Conservation (phyloP, 192 early-diverging fungal species). For the Mortierella antarctica region DNA sequence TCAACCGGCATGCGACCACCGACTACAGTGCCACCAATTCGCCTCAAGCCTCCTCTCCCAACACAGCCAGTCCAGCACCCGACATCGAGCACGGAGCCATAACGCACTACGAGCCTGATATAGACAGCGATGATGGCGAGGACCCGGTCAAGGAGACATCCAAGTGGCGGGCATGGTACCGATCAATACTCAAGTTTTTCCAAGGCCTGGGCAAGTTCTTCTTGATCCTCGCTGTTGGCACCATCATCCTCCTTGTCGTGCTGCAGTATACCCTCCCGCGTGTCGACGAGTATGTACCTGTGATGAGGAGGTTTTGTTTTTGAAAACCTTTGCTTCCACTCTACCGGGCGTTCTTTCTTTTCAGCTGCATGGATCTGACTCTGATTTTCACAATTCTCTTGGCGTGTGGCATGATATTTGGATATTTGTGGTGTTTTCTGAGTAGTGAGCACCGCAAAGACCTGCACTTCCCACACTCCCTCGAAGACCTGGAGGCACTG, state of each 20-base stretch:
- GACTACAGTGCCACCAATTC: no score
- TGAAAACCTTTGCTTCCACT: neutral
- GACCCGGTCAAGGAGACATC: conserved; percentile 6
- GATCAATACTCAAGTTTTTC: conserved; percentile 32
- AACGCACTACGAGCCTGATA: neutral
- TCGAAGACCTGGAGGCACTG: conserved; percentile 61
- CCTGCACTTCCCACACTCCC: conserved; percentile 59
- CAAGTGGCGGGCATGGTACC: conserved; percentile 28
- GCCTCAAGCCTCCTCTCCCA: no score
- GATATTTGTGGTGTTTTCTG: neutral
- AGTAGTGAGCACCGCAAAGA: conserved; percentile 59
- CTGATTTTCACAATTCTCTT: neutral
- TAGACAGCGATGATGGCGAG: conserved; percentile 17
- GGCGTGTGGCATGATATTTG: neutral
- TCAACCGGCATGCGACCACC: no score
- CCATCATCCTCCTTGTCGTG: conserved; percentile 29
- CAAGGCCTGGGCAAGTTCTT: conserved; percentile 52
- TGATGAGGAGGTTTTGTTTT: neutral
- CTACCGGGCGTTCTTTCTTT: neutral
- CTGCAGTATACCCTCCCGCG: conserved; percentile 45
- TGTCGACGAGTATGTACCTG: conserved; percentile 41
- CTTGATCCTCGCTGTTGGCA: conserved; percentile 43
- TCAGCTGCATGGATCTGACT: conserved; percentile 3
- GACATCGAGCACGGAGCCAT: no score
- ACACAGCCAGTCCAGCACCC: no score